Base-by-base conservation (phyloP, 805 yeast species). In the Ogataea salicorniae region DNA sequence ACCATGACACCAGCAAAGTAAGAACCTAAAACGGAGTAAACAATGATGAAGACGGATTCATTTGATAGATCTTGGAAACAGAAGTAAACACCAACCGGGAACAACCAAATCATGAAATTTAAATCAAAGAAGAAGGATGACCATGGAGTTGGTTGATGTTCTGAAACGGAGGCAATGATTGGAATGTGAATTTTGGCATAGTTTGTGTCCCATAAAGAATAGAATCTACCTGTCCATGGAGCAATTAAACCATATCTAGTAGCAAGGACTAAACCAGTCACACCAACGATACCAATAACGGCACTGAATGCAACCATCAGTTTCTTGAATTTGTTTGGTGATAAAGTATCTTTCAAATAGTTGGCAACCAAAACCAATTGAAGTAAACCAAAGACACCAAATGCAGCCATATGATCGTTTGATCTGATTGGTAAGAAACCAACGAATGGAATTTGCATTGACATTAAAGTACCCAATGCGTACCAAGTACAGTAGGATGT, bases 141-240 rank as follows among this genome's bases (percentile, higher is more conserved):
- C 99, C 99, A 94, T 4, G 99, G 96, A n/a, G 98, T 92, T 50
- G 99, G 99, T 75, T 94, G 99, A 74, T 94, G 99, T 73, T 94
- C 99, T 14, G 97, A 88, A 36, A 94, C 99, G 3, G 97, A 91
- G 1, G 99, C 99, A 69, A 94, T 94, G 64, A 94, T 94, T 40
- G 99, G 99, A 60, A 94, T 94, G 66, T 94, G 99, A 56, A 94
- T 87, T 73, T 91, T 92, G 53, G 99, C 99, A 63, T 95, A 94
- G 67, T 79, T 85, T 5, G 99, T 94, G 67, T 94, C 99, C 99
- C 99, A 94, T 57, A 95, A 72, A 2, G 98, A 91, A 71, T 94
- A 94, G 74, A 94, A 95, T 70, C 99, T 85, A 57, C 99, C 99
- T 11, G 97, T 90, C 99, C 99, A 94, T 46, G 99, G 99, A 35